Conservation (phyloP, 2,329 filamentous ascomycete species). For the Verruconis gallopava region DNA sequence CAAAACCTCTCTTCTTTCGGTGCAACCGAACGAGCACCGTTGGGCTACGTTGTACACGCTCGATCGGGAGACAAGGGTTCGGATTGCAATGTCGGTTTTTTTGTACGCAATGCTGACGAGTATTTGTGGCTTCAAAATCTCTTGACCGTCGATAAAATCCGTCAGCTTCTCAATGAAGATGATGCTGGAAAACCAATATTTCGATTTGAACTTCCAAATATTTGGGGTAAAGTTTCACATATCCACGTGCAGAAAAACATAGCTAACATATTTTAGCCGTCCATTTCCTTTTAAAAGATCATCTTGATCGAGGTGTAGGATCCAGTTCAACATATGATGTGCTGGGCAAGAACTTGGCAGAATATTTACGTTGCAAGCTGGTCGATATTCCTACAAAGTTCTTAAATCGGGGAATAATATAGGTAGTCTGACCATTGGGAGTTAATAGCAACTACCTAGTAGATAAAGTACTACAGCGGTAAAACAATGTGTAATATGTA, state of each 20-base stretch:
- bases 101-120: constrained; percentile 17
- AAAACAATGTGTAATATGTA: too few relatives aligned
- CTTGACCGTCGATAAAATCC: constrained; percentile 14
- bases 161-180: constrained; percentile 16
- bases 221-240: neutral
- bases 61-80: constrained; percentile 2
- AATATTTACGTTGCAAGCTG: constrained; percentile 3
- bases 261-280: constrained; percentile 4
- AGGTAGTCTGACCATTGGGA: too few relatives aligned
- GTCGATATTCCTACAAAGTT: constrained; percentile 5
- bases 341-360: constrained; percentile 1
- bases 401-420: constrained; percentile 6
- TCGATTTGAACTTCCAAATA: constrained; percentile 12
- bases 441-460: too few relatives aligned
- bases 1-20: constrained; percentile 3
- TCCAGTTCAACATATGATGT: constrained; percentile 4
- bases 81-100: constrained; percentile 10
- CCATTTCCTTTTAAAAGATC: constrained; percentile 8
- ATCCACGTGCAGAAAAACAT: too few relatives aligned
- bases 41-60: constrained; percentile 7
- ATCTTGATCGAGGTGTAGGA: constrained; percentile 7
- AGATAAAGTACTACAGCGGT: too few relatives aligned
- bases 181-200: constrained; percentile 13
- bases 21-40: neutral
- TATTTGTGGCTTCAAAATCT: constrained; percentile 17